phyloP scores from a whole-genome alignment of 805 yeast genomes.

The Metschnikowia lochheadii region DNA sequence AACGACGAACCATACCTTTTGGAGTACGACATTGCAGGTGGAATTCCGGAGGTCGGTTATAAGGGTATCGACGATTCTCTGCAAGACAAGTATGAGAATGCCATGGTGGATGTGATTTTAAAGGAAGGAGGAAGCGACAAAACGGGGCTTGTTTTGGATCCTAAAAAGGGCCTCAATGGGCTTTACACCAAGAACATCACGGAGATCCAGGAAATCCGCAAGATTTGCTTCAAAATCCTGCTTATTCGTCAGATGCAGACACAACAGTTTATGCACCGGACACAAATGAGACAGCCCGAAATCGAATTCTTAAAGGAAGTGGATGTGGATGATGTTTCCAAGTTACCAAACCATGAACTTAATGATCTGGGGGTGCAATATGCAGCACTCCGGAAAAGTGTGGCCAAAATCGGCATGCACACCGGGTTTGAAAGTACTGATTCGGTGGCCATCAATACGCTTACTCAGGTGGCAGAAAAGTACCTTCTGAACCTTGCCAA shows the following conservation, averaged over 20 bases:
- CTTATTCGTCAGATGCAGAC: slow-evolving; percentile 88
- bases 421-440: slow-evolving; percentile 87
- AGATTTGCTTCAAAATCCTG: slow-evolving; percentile 82
- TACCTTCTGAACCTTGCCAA: slow-evolving; percentile 71
- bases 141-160: slow-evolving; percentile 31
- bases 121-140: slow-evolving; percentile 18
- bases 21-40: slow-evolving; percentile 83
- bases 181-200: slow-evolving; percentile 62
- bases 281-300: slow-evolving; percentile 69
- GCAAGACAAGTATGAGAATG: slow-evolving; percentile 36
- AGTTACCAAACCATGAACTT: slow-evolving; percentile 64
- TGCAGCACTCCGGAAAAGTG: slow-evolving; percentile 61
- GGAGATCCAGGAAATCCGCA: slow-evolving; percentile 83
- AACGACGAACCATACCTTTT: slow-evolving; percentile 61
- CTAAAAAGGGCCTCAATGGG: slow-evolving; percentile 55
- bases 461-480: slow-evolving; percentile 80
- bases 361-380: slow-evolving; percentile 58
- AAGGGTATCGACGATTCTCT: slow-evolving; percentile 46
- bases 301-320: slow-evolving; percentile 56
- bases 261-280: slow-evolving; percentile 67
- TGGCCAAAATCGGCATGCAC: slow-evolving; percentile 81
- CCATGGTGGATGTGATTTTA: slow-evolving; percentile 32
- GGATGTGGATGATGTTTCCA: slow-evolving; percentile 82
- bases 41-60: slow-evolving; percentile 63
- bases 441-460: slow-evolving; percentile 67